Base-by-base conservation (phyloP, 2,329 filamentous ascomycete species). In the Pyrenophora seminiperda region DNA sequence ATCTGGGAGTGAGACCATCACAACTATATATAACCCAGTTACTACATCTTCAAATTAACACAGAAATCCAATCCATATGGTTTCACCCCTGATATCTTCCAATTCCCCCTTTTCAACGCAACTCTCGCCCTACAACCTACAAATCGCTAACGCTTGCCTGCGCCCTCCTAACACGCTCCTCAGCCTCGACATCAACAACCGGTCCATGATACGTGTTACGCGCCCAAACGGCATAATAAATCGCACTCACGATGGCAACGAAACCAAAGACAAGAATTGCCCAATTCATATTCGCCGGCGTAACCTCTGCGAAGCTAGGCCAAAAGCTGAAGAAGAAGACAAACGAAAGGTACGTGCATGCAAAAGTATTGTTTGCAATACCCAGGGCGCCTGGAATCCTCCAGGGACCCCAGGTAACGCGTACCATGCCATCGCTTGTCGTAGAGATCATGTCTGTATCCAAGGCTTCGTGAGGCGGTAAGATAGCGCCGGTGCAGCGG, bases 291-390 rank as follows among this genome's bases (percentile, higher is more conserved):
- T 40, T 62, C 19, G 54, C 47, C 3, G 57, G 51, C 17, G 50
- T 60, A 1, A 65, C 62, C 0, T 54, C 32, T 2, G 53, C 47
- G 7, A 51, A 56, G 3, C n/a, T 45, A 1, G 62, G 66, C 64
- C 61, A 69, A 27, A 67, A 67, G 42, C 57, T 62, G 32, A 68
- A 68, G 52, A 70, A 68, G 7, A 67, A 56, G 3, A 69, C 50
- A 19, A 69, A 62, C 1, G 38, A 10, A 5, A 66, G 50, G 41
- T 64, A 70, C 0, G 34, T 20, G 22, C 66, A 64, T 0, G 64
- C 55, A 10, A 66, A 66, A 0, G 50, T 32, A 10, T 67, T 69
- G 39, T 67, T 65, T 0, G 46, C 55, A 10, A 64, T 56, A 1
- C 66, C 67, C 0, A 63, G 17, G 0, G 30, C 36, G 0, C 61